Base-by-base conservation (phyloP, 2,329 filamentous ascomycete genomes). In the Hypomyces rosellus region DNA sequence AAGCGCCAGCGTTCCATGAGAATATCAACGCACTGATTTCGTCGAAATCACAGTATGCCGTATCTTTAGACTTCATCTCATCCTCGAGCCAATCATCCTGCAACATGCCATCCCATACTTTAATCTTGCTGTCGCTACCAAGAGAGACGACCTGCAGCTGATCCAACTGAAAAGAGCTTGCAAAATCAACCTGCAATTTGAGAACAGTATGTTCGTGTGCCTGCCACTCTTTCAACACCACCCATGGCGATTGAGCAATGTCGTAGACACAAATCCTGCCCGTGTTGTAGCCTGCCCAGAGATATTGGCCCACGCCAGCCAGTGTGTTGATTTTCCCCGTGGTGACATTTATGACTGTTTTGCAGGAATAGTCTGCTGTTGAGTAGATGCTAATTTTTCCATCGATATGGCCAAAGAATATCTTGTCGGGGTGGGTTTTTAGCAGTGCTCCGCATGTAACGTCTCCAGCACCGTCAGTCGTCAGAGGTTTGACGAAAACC, bases 1-100 rank as follows among this genome's bases (percentile, higher is more conserved):
- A 86, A n/a, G 93, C 93, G 1, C 93, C 93, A 1, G 91, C 92
- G 65, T 99, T 99, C 93, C 93, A 99, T 0, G 91, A 96, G 74
- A 97, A 78, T 22, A 96, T 81, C 36, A 89, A 74, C 12, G 88
- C 84, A 45, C 82, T 85, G 51, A 97, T 75, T 59, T 95, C 85
- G 48, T 90, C 79, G 65, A 97, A 96, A 25, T 81, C 78, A 72
- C 91, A 96, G 63, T 89, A 97, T 45, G 93, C 81, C 1, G 80
- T 75, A 61, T 96, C 91, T 54, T 84, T 82, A 33, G 80, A 77
- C 63, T 95, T 89, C 90, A 99, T 95, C 55, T 89, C 82, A 34
- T 77, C 75, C 69, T 96, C 91, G n/a, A 97, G 76, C 86, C 89
- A 96, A 68, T 97, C 93, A 22, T 96, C 89, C 66, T 93, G 85